Base-by-base conservation (phyloP, 2,329 filamentous ascomycete genomes). In the Monilinia vaccinii-corymbosi region DNA sequence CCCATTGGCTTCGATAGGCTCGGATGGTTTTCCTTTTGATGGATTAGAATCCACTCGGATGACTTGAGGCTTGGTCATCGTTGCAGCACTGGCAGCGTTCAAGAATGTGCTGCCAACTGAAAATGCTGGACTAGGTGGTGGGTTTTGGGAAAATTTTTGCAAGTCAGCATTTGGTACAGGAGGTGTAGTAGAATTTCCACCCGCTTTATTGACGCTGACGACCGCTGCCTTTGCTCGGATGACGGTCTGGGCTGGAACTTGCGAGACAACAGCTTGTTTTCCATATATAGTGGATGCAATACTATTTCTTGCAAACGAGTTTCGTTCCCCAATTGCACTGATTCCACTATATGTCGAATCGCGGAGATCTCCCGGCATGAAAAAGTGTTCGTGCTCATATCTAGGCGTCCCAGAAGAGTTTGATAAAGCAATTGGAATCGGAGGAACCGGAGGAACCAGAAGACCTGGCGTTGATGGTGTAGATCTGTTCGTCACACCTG, bases 201-300 rank as follows among this genome's bases (percentile, higher is more conserved):
- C 81, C 8, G 88, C 88, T 74, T 91, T 57, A 9, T 60, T 94
- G 65, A 99, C 91, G 69, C 90, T 96, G 71, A 99, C 91, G 71
- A 97, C 87, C 40, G 91, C 92, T 11, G 94, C 91, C 75, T 94
- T 95, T 65, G 88, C 89, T 62, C 91, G 85, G 71, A 93, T 88
- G 61, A 90, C 88, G 56, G 91, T 94, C 70, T 94, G 91, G 0
- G 91, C 91, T 0, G 92, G 87, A 60, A 87, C 76, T 2, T 78
- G 88, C 71, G 79, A 91, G 67, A 96, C 84, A 56, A 96, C 85
- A 18, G 90, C 91, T 69, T 95, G 91, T 76, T 92, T 93, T 66
- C 91, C 89, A 71, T 97, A 97, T 57, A 96, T 91, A 23, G 93
- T 97, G 1, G 92, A 96, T 4, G 91, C 92, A 64, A 97, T 88